Evolutionary conservation across 768 basidiomycete genomes (phyloP).

Genomic region (Lentinula detonsa): DNA sequence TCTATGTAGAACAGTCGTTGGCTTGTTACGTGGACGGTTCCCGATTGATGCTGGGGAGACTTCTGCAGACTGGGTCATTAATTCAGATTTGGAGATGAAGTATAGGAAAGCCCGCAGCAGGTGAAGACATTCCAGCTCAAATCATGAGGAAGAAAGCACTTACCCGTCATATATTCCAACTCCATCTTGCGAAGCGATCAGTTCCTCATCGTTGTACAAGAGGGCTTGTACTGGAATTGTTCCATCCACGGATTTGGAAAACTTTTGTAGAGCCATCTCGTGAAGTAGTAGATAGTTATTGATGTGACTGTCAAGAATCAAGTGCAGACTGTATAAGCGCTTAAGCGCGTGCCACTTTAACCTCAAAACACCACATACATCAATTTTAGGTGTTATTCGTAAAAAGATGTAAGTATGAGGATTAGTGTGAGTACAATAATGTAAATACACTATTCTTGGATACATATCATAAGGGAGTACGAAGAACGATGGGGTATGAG

Average conservation of each 20-base stretch:
- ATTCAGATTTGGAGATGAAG: constrained; percentile 17
- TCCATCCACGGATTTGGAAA: constrained; percentile 57
- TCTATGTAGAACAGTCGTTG: constrained; percentile 86
- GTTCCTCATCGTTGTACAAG: constrained; percentile 76
- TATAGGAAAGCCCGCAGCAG: background rate
- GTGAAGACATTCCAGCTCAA: background rate
- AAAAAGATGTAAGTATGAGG: too few relatives aligned
- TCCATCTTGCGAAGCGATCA: constrained; percentile 64
- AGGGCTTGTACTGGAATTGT: constrained; percentile 73
- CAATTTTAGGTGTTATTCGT: too few relatives aligned
- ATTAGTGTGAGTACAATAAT: background rate
- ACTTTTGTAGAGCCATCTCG: constrained; percentile 49
- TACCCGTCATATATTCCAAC: constrained; percentile 95
- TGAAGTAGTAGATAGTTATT: background rate
- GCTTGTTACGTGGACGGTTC: constrained; percentile 67
- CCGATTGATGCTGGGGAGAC: constrained; percentile 70
- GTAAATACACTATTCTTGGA: background rate
- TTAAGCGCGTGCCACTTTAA: too few relatives aligned
- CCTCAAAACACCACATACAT: too few relatives aligned
- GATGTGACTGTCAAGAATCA: background rate
- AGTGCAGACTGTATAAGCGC: too few relatives aligned
- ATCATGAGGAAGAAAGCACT: constrained; percentile 17
- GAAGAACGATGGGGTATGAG: background rate
- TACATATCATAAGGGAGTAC: background rate
- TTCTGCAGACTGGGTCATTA: constrained; percentile 65